A percentile compares a stretch with the other conserved stretches of the same genome.
These are phyloP conservation scores for Dendrobium nobile DNA, from an alignment of 106 monocot species.

Conservation along the genomic window DNA sequence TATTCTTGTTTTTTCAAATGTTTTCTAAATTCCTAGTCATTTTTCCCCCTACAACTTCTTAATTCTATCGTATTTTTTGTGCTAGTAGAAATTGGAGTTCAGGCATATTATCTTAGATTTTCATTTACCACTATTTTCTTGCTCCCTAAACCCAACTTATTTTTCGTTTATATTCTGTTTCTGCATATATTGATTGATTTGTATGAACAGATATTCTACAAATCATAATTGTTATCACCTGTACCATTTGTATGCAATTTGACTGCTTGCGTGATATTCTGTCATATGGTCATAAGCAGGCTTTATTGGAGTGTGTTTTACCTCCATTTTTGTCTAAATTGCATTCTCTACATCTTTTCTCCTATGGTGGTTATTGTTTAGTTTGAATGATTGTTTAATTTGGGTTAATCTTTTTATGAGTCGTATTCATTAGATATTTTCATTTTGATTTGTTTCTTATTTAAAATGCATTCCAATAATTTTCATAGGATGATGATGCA, in stretches of 20 bases:
- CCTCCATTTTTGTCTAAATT: not conserved
- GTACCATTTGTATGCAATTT: not conserved
- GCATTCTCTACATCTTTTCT: not conserved
- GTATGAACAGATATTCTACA: not conserved
- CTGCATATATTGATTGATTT: not conserved
- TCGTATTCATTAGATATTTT: not conserved
- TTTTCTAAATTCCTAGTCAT: not conserved
- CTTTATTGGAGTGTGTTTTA: not conserved
- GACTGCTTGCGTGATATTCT: not conserved
- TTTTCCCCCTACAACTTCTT: not conserved
- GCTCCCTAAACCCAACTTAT: not conserved
- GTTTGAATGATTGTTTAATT: not conserved
- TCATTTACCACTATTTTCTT: not conserved
- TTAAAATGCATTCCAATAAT: not conserved
- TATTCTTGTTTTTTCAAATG: not conserved
- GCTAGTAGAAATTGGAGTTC: not conserved
- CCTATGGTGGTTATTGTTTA: not conserved
- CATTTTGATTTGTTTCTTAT: slow-evolving; percentile 4
- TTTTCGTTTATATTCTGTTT: not conserved
- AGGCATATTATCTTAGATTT: not conserved
- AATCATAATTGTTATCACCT: not conserved
- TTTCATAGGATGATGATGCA: slow-evolving; percentile 8
- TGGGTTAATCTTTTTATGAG: not conserved
- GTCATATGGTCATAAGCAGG: not conserved
- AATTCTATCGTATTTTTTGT: not conserved